These are phyloP conservation scores for Fusarium illudens DNA, from an alignment of 2,329 filamentous ascomycete genomes.

Conservation along the genomic window DNA sequence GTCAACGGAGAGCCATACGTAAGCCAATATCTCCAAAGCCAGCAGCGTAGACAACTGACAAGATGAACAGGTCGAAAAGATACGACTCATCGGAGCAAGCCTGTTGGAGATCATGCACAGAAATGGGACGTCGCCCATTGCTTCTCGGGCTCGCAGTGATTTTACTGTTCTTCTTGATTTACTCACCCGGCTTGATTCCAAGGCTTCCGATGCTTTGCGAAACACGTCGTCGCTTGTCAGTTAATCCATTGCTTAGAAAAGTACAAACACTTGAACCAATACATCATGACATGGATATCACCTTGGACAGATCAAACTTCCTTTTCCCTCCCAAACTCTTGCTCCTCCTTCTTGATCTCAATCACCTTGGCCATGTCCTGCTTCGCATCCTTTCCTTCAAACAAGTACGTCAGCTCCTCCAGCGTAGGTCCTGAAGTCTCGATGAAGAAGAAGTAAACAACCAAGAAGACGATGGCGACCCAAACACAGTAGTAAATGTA, in stretches of 20 bases:
- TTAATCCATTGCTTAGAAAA: background rate
- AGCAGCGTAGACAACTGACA: background rate
- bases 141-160: conserved; percentile 49
- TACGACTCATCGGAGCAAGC: conserved; percentile 50
- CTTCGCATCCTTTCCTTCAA: conserved; percentile 29
- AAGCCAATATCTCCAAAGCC: conserved; percentile 4
- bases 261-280: background rate
- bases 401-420: conserved; percentile 46
- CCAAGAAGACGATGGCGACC: conserved; percentile 48
- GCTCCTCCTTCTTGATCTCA: conserved; percentile 28
- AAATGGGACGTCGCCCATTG: conserved; percentile 49
- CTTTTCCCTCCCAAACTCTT: conserved; percentile 27
- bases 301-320: background rate
- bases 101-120: conserved; percentile 51
- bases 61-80: conserved; percentile 49
- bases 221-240: conserved; percentile 38
- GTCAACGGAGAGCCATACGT: conserved; percentile 53
- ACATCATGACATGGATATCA: background rate
- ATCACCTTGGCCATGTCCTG: conserved; percentile 31
- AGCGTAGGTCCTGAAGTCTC: conserved; percentile 50
- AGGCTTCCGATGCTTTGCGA: conserved; percentile 52
- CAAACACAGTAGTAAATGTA: conserved; percentile 54
- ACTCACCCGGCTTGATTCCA: conserved; percentile 52
- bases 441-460: conserved; percentile 53
- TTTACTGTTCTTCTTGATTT: conserved; percentile 53